Percentiles rank a stretch among this genome's conserved stretches.
Evolutionary conservation across 345 rosid genomes (phyloP).

Genomic region (Trapa incisa): DNA sequence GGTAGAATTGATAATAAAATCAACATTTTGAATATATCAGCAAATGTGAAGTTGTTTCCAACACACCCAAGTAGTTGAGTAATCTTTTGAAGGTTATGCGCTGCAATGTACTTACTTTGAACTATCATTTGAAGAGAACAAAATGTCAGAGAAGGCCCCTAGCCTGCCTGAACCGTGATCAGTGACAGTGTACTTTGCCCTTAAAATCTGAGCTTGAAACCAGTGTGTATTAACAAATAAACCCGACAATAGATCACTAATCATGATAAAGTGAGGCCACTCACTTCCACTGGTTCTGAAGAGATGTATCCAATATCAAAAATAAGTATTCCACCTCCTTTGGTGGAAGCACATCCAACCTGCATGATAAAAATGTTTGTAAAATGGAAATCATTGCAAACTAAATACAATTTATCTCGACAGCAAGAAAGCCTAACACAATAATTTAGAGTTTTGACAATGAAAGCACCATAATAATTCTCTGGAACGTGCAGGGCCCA

Average conservation of each 20-base stretch:
- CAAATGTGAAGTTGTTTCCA: background rate
- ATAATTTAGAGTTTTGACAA: background rate
- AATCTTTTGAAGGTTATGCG: background rate
- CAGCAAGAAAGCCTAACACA: background rate
- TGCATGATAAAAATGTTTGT: slow-evolving; percentile 13
- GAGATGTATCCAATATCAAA: slow-evolving; percentile 75
- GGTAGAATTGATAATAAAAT: too few relatives aligned
- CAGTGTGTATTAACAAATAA: background rate
- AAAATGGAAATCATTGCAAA: background rate
- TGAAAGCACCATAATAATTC: background rate
- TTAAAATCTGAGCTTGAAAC: slow-evolving; percentile 11
- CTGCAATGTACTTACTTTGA: slow-evolving; percentile 39
- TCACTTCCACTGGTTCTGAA: slow-evolving; percentile 63
- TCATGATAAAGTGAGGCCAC: slow-evolving; percentile 8
- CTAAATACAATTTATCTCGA: background rate
- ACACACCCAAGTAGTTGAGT: background rate
- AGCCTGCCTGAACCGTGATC: slow-evolving; percentile 35
- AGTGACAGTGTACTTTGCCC: slow-evolving; percentile 33
- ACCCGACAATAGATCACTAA: background rate
- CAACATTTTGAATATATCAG: background rate
- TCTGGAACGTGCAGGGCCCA: background rate
- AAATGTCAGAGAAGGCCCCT: slow-evolving; percentile 61
- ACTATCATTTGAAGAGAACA: slow-evolving; percentile 37
- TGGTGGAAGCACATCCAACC: slow-evolving; percentile 72
- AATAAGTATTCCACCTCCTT: slow-evolving; percentile 40